Evolutionary conservation across 139 green algal genomes (phyloP).

Genomic region (Chlorella sp.): DNA sequence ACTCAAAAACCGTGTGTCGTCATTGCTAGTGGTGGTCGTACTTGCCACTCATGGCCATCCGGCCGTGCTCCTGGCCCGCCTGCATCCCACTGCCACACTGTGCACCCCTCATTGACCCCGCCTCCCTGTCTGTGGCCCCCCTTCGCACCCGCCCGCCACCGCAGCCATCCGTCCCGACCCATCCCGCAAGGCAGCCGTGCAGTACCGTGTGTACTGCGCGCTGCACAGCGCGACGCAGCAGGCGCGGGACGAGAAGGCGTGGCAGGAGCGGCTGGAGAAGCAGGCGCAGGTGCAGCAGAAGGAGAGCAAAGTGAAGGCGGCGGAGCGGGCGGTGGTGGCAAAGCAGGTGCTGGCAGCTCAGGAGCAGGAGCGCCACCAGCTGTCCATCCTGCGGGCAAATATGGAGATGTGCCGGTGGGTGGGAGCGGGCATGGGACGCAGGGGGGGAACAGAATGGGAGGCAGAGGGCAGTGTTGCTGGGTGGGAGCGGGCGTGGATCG

Average conservation of each 20-base stretch:
- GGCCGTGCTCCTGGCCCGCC: background rate
- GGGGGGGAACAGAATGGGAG: too few relatives aligned
- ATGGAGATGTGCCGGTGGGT: constrained; percentile 57
- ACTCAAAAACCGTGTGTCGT: too few relatives aligned
- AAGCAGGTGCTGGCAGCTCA: constrained; percentile 35
- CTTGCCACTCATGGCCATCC: too few relatives aligned
- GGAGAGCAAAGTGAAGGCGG: constrained; percentile 4
- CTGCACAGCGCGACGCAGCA: constrained; percentile 65
- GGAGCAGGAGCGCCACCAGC: constrained; percentile 37
- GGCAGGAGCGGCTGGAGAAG: constrained; percentile 9
- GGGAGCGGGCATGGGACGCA: too few relatives aligned
- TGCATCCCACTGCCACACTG: background rate
- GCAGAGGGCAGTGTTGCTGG: too few relatives aligned
- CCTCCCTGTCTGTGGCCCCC: background rate
- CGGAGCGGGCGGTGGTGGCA: background rate
- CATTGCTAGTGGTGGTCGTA: too few relatives aligned
- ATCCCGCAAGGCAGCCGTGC: constrained; percentile 4
- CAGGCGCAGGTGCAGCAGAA: constrained; percentile 12
- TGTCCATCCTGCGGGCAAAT: constrained; percentile 51
- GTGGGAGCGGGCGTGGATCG: too few relatives aligned
- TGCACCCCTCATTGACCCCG: background rate
- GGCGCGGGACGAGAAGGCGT: constrained; percentile 46
- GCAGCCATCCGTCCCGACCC: constrained; percentile 31
- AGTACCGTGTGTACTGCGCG: constrained; percentile 75
- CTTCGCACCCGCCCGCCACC: too few relatives aligned